Evolutionary conservation across 768 basidiomycete species (phyloP), one percentile per base, ranked within the genome.

Genomic region (Auricularia cornea): DNA sequence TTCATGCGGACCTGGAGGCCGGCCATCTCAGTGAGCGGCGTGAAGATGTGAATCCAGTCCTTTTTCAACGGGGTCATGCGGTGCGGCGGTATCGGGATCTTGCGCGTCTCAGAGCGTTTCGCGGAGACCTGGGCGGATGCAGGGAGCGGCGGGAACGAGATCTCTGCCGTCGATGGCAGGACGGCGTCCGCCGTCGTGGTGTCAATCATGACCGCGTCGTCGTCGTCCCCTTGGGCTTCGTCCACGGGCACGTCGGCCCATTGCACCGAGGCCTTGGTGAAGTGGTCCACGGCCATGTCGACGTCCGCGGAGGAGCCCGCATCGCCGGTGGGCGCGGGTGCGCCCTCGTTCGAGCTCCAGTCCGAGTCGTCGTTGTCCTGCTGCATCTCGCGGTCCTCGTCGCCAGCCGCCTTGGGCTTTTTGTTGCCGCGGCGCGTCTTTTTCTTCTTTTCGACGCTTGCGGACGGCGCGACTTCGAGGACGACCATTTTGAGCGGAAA

Each of bases 1-100:
- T 99, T 99, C 96, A 99, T 98, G 70, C 97, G 83, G 32, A 99
- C 94, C 80, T 98, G 96, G 65, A 99, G 76, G 0, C 90, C 93
- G 70, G 96, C 78, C 67, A 97, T 89, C 79, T 99, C 96, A 3
- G 96, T 95, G 69, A 99, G 78, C 0, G 97, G 97, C 0, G 93
- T 90, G 72, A 98, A 98, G 63, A 98, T 86, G 72, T 90, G 91
- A 59, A 96, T 81, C 95, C 95, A 98, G 67, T 97, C 94, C 71
- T 90, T 92, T 77, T 97, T 96, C 61, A 98, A 75, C 2, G 97
- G 97, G 11, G 94, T 94, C 92, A 98, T 95, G 60, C 97, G 86
- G 74, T 99, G 97, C 10, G 94, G 94, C 14, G 97, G 97, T 73
- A 99, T 90, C 12, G 92, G 80, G 70, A 99, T 85, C 61, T 92